Evolutionary conservation across 352 stramenopile genomes (phyloP), one percentile per base, ranked within the genome.

Genomic region (Pythium folliculosum): DNA sequence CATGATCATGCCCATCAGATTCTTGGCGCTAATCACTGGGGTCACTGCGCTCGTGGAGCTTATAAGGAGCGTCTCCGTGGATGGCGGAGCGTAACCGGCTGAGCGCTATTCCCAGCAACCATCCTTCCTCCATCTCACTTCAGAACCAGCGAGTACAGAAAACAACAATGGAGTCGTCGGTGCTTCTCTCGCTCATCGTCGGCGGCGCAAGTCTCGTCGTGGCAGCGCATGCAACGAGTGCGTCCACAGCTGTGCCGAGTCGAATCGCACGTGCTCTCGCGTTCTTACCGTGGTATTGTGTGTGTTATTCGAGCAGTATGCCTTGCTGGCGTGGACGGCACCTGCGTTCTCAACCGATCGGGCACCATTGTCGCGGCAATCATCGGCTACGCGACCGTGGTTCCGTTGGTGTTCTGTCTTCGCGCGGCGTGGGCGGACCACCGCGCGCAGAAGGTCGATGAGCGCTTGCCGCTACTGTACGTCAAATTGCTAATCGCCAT

Each of bases 361-460:
- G 77, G 66, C 75, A 89, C 78, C 65, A 78, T 86, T 53, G 78
- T 85, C 37, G 79, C 87, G 57, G 59, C 78, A 14, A 82, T 89
- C 69, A 76, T 89, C 27, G 81, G 80, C 25, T 65, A 61, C 48
- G 72, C 68, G 27, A 87, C 77, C 47, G 69, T 89, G 13, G 53
- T 82, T 16, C 82, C 82, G 1, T 49, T 88, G 6, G 30, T 65
- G 9, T 62, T 70, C 0, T 84, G 80, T 30, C 67, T 89, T 6
- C 13, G 69, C 14, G 72, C 76, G 1, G 78, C 74, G 7, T 83
- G 76, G 67, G 14, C 71, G 8, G 82, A 91, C 43, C 64, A 73
- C 30, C 35, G n/a, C 17, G 35, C 10, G 13, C 13, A 23, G 7
- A 62, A 30, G 19, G 59, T 57, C 23, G 65, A 78, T 52, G 60